A percentile compares a stretch with the other conserved stretches of the same genome.
Conservation (phyloP, 441 rosid genomes). For the Adansonia gregorii region DNA sequence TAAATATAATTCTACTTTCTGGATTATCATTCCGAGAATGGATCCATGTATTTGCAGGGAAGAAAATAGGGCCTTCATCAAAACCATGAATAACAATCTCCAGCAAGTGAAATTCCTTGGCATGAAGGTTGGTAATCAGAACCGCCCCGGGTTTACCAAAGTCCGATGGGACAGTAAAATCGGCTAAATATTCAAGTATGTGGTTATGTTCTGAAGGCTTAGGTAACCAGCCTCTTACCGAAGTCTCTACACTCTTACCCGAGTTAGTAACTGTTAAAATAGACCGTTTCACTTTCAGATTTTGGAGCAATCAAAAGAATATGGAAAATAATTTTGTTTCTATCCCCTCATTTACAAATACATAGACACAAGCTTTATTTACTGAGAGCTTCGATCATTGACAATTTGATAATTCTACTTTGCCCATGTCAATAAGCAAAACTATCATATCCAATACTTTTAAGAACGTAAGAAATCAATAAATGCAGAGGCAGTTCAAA, state of each 20-base stretch:
- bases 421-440: too few relatives aligned
- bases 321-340: too few relatives aligned
- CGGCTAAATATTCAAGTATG: slow-evolving; percentile 67
- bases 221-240: slow-evolving; percentile 70
- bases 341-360: neutral
- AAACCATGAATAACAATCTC: slow-evolving; percentile 71
- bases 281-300: slow-evolving; percentile 8
- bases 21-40: slow-evolving; percentile 72
- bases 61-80: slow-evolving; percentile 59
- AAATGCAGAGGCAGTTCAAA: neutral
- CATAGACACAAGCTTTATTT: neutral
- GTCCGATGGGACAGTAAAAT: slow-evolving; percentile 64
- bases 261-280: slow-evolving; percentile 59
- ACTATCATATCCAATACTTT: neutral
- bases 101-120: slow-evolving; percentile 70
- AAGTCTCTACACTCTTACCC: slow-evolving; percentile 61
- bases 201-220: slow-evolving; percentile 52
- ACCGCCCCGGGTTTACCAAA: slow-evolving; percentile 87
- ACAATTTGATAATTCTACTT: neutral
- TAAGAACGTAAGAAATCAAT: neutral
- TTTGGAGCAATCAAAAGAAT: too few relatives aligned
- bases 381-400: neutral
- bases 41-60: slow-evolving; percentile 86
- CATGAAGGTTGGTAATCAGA: slow-evolving; percentile 69
- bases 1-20: slow-evolving; percentile 76